These are phyloP conservation scores for Streptanthus diversifolius DNA, from an alignment of 345 rosid species.

Conservation along the genomic window DNA sequence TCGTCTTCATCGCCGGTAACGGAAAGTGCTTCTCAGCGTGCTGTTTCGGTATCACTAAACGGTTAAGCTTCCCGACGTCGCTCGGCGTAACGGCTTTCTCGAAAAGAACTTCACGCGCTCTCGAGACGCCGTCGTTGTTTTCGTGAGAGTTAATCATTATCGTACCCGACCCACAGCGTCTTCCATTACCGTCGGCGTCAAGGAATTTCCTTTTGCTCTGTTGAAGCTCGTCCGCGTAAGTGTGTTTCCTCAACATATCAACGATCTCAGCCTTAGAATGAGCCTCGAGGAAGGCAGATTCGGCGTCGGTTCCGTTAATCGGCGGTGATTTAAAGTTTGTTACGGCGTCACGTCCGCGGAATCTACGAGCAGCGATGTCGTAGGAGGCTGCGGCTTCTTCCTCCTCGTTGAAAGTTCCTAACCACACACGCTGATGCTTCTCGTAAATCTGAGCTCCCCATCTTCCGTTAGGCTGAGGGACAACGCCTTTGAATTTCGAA, in stretches of 20 bases:
- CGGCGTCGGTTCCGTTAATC: conserved; percentile 30
- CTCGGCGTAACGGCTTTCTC: conserved; percentile 95
- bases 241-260: conserved; percentile 88
- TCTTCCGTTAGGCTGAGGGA: conserved; percentile 88
- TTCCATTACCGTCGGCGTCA: conserved; percentile 34
- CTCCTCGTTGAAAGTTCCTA: conserved; percentile 85
- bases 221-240: conserved; percentile 71
- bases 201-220: conserved; percentile 58
- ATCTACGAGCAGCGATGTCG: conserved; percentile 77
- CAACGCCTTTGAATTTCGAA: conserved; percentile 88
- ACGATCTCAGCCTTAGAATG: conserved; percentile 90
- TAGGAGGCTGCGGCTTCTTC: conserved; percentile 80
- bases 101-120: conserved; percentile 67
- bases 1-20: conserved; percentile 29
- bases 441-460: conserved; percentile 99
- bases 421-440: conserved; percentile 92
- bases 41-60: conserved; percentile 90
- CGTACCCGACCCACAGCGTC: conserved; percentile 22
- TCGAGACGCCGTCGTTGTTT: conserved; percentile 19
- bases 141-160: background rate
- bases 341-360: conserved; percentile 87
- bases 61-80: conserved; percentile 93
- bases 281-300: conserved; percentile 55
- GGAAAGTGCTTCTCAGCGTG: conserved; percentile 88
- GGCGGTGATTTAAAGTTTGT: conserved; percentile 58